Percentiles rank a stretch among this genome's conserved stretches.
Evolutionary conservation across 257 asterid genomes (phyloP).

Genomic region (Penstemon eatonii): DNA sequence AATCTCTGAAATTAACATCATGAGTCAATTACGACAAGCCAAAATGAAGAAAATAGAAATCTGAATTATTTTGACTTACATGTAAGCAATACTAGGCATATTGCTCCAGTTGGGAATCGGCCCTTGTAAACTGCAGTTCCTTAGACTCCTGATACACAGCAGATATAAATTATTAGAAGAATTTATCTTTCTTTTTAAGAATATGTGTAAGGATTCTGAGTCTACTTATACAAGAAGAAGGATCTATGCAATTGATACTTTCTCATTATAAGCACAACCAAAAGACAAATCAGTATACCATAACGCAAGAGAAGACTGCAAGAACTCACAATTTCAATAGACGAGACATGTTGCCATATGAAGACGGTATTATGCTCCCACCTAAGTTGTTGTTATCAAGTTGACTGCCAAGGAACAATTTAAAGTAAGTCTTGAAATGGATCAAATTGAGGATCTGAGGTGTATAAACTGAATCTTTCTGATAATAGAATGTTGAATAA

Average conservation of each 20-base stretch:
- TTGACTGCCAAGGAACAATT: conserved; percentile 57
- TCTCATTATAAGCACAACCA: conserved; percentile 8
- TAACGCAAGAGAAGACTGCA: conserved; percentile 19
- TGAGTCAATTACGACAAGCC: conserved; percentile 22
- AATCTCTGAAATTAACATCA: conserved; percentile 54
- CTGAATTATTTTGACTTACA: conserved; percentile 49
- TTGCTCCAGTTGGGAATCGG: conserved; percentile 80
- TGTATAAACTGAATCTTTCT: no score
- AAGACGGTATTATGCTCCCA: conserved; percentile 66
- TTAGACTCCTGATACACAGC: conserved; percentile 76
- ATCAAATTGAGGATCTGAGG: background rate
- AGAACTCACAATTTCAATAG: conserved; percentile 77
- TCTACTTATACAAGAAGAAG: conserved; percentile 1
- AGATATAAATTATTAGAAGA: conserved; percentile 25
- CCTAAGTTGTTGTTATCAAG: conserved; percentile 81
- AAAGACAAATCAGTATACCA: background rate
- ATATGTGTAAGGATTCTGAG: background rate
- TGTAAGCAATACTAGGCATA: conserved; percentile 56
- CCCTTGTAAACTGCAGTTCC: conserved; percentile 93
- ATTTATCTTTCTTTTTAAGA: conserved; percentile 5
- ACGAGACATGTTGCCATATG: conserved; percentile 66
- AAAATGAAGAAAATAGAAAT: background rate
- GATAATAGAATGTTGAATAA: no score
- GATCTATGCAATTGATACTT: background rate
- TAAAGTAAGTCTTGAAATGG: conserved; percentile 9